Base-by-base conservation (phyloP, 495 filamentous ascomycete species). In the Xylaria flabelliformis region DNA sequence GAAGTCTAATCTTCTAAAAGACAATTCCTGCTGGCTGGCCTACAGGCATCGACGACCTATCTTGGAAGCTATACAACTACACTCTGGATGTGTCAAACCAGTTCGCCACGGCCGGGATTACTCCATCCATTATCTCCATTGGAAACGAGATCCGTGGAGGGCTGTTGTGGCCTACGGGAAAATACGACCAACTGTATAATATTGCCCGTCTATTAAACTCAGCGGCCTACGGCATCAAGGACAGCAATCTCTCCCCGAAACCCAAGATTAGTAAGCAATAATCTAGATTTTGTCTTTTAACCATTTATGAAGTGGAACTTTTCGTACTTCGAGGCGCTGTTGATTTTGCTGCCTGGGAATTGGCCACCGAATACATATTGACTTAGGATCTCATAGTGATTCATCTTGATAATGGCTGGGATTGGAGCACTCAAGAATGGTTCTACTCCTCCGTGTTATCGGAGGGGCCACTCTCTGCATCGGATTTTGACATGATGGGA, bases 381-480 rank as follows among this genome's bases (percentile, higher is more conserved):
- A 72, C 63, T 21, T 4, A 0, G 24, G 3, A 26, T 19, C 9
- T n/a, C 51, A 24, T 24, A 72, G 70, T 93, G 86, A 87, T 92
- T 67, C 91, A 92, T 72, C 83, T 91, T 13, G 90, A 92, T 74
- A 89, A 92, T 74, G 90, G 91, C 59, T 93, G 90, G 88, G 85
- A 89, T 72, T 91, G 87, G 89, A 80, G 74, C 12, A 83, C 83
- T n/a, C 91, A 92, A 74, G 81, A 89, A 29, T 85, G 85, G 73
- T 93, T 88, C 77, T 92, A 91, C 78, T 84, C 85, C 24, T 84
- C 85, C 4, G 85, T 88, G 4, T 79, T 91, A 0, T 84, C 79
- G 15, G 74, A 84, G n/a, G 88, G 86, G 4, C 80, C 84, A 1
- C 82, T 92, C 1, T 69, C 77, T 4, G 75, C 83, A 0, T 81